Conservation (phyloP, 768 basidiomycete genomes). For the Filobasidium floriforme region DNA sequence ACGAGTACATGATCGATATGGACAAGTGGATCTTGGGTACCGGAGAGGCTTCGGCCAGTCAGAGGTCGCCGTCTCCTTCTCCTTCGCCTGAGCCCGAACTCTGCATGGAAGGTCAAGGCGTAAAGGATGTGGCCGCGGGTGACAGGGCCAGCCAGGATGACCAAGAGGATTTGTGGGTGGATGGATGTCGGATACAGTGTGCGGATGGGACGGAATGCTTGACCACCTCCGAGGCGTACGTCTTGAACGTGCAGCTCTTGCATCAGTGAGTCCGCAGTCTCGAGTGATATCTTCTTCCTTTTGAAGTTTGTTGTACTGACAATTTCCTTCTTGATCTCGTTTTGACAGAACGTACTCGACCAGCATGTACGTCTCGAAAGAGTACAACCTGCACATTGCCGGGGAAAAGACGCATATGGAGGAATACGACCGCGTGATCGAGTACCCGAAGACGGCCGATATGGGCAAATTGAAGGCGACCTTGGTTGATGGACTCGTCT, state of each 20-base stretch:
- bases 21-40: conserved; percentile 2
- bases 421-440: conserved; percentile 2
- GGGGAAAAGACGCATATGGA: not conserved
- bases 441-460: not conserved
- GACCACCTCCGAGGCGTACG: not conserved
- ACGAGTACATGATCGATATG: conserved; percentile 6
- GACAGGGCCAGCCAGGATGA: not conserved
- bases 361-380: not conserved
- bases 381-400: conserved; percentile 3
- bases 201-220: conserved; percentile 3
- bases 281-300: not conserved
- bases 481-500: not conserved
- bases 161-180: not conserved
- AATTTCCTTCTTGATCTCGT: not conserved
- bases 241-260: not conserved
- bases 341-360: not conserved
- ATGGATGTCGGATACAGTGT: not conserved
- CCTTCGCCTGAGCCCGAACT: not conserved
- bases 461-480: conserved; percentile 2
- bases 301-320: not conserved
- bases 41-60: not conserved
- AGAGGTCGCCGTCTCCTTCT: not conserved
- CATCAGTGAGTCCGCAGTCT: not conserved
- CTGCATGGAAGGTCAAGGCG: not conserved
- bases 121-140: not conserved